Evolutionary conservation across 1,284 basidiomycete genomes (phyloP), one percentile per base, ranked within the genome.

Genomic region (Rhodotorula mucilaginosa): DNA sequence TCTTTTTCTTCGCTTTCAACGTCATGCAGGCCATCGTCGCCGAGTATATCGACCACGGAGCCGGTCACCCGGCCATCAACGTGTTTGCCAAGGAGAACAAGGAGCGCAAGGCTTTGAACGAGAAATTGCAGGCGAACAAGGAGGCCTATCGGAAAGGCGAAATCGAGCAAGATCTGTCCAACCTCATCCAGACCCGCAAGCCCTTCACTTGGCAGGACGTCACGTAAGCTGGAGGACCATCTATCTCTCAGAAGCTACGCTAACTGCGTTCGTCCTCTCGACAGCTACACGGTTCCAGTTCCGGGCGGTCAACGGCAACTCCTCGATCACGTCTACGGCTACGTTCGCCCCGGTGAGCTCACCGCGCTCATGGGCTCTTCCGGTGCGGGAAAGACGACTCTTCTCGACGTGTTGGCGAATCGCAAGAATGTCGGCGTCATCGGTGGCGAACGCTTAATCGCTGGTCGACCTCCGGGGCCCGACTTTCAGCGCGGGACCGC

Each of bases 351-450:
- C 15, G 86, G 86, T 8, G 91, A 88, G 77, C 83, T 95, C 68
- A 93, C 93, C 84, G 77, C 86, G 68, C 76, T 80, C n/a, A 87
- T 87, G 85, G 86, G 92, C 39, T 89, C 90, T 69, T 90, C 89
- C 23, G 93, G 93, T 57, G 86, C 86, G 16, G 86, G 85, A 64
- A 85, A 84, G 77, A 81, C 81, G 1, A 76, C 75, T 0, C 65
- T 74, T 2, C 83, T 95, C 63, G 92, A 96, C 79, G 91, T 91
- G 1, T 83, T 96, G 10, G 92, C 93, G 0, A 86, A 90, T 70
- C 88, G 92, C 21, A 87, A 87, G n/a, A 86, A 85, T n/a, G 87
- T 86, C 67, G 93, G 93, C 31, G 86, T 92, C n/a, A 86, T 95
- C 57, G 84, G 84, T 2, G 93, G 93, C 1, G 87, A 91, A 60